Percentiles rank a stretch among this genome's conserved stretches.
Conservation (phyloP, 192 early-diverging fungal species). For the Dissophora ornata region DNA sequence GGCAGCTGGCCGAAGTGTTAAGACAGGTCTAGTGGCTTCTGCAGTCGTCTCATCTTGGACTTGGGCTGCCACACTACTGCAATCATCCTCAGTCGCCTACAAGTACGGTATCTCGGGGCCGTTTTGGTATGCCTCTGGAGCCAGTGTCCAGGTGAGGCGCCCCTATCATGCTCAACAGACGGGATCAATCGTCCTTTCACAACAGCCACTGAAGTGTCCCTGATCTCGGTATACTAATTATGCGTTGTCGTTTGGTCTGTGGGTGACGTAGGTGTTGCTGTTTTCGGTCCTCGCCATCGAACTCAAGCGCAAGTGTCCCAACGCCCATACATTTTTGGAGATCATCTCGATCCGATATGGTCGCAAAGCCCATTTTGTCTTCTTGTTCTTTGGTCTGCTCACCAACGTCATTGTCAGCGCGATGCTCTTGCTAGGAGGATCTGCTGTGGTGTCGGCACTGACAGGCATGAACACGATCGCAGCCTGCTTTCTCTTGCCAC, state of each 20-base stretch:
- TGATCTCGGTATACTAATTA: no score
- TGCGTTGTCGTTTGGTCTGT: no score
- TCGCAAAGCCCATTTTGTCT: slow-evolving; percentile 67
- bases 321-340: slow-evolving; percentile 80
- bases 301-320: slow-evolving; percentile 76
- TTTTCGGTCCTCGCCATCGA: slow-evolving; percentile 83
- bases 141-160: slow-evolving; percentile 70
- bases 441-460: slow-evolving; percentile 71
- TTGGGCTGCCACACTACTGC: slow-evolving; percentile 78
- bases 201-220: no score
- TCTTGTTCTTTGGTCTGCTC: slow-evolving; percentile 62
- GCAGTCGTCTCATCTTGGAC: slow-evolving; percentile 77
- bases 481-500: slow-evolving; percentile 72
- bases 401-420: slow-evolving; percentile 77
- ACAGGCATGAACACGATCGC: slow-evolving; percentile 75
- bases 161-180: no score
- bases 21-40: slow-evolving; percentile 75
- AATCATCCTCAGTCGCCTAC: slow-evolving; percentile 77
- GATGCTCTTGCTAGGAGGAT: slow-evolving; percentile 77
- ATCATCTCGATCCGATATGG: slow-evolving; percentile 76
- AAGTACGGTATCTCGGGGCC: slow-evolving; percentile 73
- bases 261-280: slow-evolving; percentile 67
- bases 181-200: no score
- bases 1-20: slow-evolving; percentile 73
- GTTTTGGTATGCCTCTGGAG: slow-evolving; percentile 78